These are phyloP conservation scores for Testicularia cyperi DNA, from an alignment of 1,284 basidiomycete species.

Conservation along the genomic window DNA sequence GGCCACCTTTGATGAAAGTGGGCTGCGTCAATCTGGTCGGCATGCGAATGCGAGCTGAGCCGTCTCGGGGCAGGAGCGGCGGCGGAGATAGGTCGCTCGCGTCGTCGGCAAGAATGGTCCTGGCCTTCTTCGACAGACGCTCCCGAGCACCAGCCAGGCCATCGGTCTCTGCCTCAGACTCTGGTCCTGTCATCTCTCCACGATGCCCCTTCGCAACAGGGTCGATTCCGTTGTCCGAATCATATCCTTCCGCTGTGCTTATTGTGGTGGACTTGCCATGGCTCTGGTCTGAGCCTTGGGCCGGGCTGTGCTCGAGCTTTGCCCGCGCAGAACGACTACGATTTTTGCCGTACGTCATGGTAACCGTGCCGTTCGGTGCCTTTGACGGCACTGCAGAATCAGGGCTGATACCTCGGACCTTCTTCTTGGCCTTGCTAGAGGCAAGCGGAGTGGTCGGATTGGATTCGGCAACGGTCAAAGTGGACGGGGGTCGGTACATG, in stretches of 20 bases:
- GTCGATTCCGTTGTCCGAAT: neutral
- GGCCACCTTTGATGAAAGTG: constrained; percentile 38
- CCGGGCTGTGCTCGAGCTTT: constrained; percentile 2
- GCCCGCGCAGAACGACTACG: constrained; percentile 15
- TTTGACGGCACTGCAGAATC: constrained; percentile 1
- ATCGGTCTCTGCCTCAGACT: constrained; percentile 27
- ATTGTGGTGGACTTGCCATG: too few species aligned
- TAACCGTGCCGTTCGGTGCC: constrained; percentile 9
- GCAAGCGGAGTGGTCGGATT: constrained; percentile 1
- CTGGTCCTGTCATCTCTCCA: constrained; percentile 1
- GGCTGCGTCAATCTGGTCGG: constrained; percentile 31
- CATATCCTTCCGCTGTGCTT: neutral
- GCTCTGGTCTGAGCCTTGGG: neutral
- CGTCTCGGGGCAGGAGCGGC: constrained; percentile 35
- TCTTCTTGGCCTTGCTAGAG: constrained; percentile 31
- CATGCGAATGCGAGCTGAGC: constrained; percentile 18
- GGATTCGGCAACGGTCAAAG: constrained; percentile 34
- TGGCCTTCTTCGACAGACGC: constrained; percentile 10
- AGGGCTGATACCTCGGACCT: constrained; percentile 28
- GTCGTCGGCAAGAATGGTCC: constrained; percentile 11
- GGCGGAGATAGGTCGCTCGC: constrained; percentile 30
- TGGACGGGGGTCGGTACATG: constrained; percentile 49
- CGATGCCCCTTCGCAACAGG: too few species aligned
- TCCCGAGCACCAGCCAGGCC: neutral
- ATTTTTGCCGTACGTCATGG: constrained; percentile 11